Conservation (phyloP, 2,329 filamentous ascomycete genomes). For the Fusarium longipes region DNA sequence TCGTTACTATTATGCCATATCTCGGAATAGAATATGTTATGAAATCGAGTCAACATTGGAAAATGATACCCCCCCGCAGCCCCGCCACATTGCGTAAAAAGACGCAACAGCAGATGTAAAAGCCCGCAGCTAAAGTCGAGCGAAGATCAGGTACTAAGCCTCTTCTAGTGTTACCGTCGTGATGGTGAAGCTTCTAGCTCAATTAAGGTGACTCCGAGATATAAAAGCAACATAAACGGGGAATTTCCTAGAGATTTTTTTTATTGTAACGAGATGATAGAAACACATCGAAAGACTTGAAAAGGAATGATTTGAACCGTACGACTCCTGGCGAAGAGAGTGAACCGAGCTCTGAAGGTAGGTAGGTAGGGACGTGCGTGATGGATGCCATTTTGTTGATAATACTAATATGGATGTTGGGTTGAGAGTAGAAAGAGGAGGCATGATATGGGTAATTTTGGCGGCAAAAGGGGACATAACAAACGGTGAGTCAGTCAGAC, state of each 20-base stretch:
- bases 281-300: constrained; percentile 27
- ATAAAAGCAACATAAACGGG: constrained; percentile 35
- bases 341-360: constrained; percentile 28
- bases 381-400: constrained; percentile 21
- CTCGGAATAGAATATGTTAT: constrained; percentile 13
- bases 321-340: constrained; percentile 28
- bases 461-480: constrained; percentile 11
- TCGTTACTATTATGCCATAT: background rate
- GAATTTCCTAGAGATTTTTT: constrained; percentile 18
- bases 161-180: constrained; percentile 26
- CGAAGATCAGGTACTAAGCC: constrained; percentile 39
- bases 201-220: constrained; percentile 33
- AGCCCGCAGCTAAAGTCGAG: constrained; percentile 37
- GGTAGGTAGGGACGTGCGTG: constrained; percentile 23
- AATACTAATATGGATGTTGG: background rate
- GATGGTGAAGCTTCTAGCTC: constrained; percentile 38
- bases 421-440: background rate
- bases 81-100: constrained; percentile 49
- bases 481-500: constrained; percentile 6
- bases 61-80: constrained; percentile 23
- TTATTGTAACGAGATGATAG: constrained; percentile 11
- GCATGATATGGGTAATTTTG: constrained; percentile 6
- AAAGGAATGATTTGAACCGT: constrained; percentile 17
- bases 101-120: constrained; percentile 45
- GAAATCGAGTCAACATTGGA: constrained; percentile 12